phyloP scores from a whole-genome alignment of 225 moss, liverwort and hornwort species.

The Takakia lepidozioides region DNA sequence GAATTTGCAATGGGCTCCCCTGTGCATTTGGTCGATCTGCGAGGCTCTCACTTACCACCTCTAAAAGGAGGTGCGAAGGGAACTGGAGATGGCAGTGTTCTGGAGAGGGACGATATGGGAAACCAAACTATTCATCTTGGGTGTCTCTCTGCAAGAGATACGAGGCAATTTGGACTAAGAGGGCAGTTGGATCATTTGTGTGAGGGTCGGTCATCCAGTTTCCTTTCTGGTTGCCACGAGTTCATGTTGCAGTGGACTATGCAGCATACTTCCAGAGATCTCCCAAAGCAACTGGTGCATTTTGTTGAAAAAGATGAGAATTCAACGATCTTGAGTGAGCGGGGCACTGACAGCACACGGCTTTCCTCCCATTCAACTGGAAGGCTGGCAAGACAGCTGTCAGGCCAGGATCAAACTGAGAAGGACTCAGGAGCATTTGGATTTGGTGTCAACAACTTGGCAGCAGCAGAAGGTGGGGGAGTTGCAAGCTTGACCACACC shows the following conservation, averaged over 20 bases:
- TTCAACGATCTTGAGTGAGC: slow-evolving; percentile 5
- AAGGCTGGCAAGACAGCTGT: not conserved
- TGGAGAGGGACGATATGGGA: not conserved
- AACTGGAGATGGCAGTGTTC: not conserved
- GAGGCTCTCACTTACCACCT: no score
- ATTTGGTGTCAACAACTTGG: not conserved
- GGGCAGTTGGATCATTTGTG: no score
- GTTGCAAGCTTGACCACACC: not conserved
- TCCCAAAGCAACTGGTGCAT: not conserved
- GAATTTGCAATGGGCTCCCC: no score
- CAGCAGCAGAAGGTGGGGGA: not conserved
- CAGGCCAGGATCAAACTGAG: not conserved
- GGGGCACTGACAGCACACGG: slow-evolving; percentile 5
- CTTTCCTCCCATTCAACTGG: no score
- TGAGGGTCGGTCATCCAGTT: no score
- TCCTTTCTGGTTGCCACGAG: not conserved
- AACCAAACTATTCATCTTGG: not conserved
- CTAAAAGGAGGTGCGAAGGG: slow-evolving; percentile 6
- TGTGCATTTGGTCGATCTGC: no score
- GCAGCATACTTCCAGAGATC: not conserved
- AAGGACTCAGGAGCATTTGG: not conserved
- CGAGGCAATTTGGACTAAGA: not conserved
- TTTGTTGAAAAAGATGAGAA: slow-evolving; percentile 4
- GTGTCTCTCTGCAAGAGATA: slow-evolving; percentile 11
- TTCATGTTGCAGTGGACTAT: not conserved